These are phyloP conservation scores for Tylopilus sp. DNA, from an alignment of 768 basidiomycete genomes.

Conservation along the genomic window DNA sequence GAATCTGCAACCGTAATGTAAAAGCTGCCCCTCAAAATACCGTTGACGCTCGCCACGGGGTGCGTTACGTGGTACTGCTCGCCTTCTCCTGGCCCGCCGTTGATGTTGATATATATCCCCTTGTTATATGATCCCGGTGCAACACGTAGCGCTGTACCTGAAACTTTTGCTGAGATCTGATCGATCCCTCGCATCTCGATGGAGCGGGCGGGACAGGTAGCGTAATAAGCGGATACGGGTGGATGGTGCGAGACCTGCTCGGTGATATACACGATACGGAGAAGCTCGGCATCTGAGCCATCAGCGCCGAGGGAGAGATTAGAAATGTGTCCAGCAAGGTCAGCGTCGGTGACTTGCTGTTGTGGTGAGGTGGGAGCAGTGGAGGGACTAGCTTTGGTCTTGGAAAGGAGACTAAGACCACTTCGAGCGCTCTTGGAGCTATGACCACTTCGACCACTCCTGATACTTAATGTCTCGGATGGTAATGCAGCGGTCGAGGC, in stretches of 20 bases:
- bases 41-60: slow-evolving; percentile 87
- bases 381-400: slow-evolving; percentile 36
- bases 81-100: slow-evolving; percentile 68
- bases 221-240: slow-evolving; percentile 85
- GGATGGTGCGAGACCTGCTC: slow-evolving; percentile 98
- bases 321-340: slow-evolving; percentile 52
- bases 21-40: slow-evolving; percentile 85
- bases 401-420: slow-evolving; percentile 53
- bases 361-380: slow-evolving; percentile 46
- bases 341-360: slow-evolving; percentile 37
- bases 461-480: slow-evolving; percentile 52
- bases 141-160: slow-evolving; percentile 82
- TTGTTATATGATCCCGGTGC: slow-evolving; percentile 81
- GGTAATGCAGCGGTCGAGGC: slow-evolving; percentile 20
- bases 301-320: slow-evolving; percentile 51
- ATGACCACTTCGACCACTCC: slow-evolving; percentile 44
- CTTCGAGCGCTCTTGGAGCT: slow-evolving; percentile 62
- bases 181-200: slow-evolving; percentile 79
- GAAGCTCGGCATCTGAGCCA: slow-evolving; percentile 31
- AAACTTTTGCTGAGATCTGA: slow-evolving; percentile 91
- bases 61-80: slow-evolving; percentile 88
- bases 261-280: slow-evolving; percentile 78
- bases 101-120: slow-evolving; percentile 82
- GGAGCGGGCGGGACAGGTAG: slow-evolving; percentile 67
- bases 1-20: slow-evolving; percentile 85